Evolutionary conservation across 805 yeast species (phyloP), one percentile per base, ranked within the genome.

Genomic region (Barnettozyma botsteinii): DNA sequence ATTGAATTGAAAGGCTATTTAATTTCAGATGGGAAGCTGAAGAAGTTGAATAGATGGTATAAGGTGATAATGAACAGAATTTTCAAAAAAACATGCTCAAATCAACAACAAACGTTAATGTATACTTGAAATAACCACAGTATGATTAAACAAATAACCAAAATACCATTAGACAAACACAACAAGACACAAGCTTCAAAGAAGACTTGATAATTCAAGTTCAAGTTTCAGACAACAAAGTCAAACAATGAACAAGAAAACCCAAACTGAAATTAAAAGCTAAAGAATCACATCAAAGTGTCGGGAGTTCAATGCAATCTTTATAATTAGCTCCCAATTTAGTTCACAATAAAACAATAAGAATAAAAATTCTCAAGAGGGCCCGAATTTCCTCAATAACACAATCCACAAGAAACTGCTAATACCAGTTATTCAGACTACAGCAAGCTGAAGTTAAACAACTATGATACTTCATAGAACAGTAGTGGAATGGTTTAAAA

Each of bases 241-340:
- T 15, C 20, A 15, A 28, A 28, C 19, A n/a, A 15, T 6, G n/a
- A 18, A 8, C 26, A 31, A 29, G n/a, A 24, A 21, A 21, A 22
- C 28, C 58, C 67, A 75, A 69, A 66, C 41, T 37, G 41, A 37
- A 37, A 37, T 25, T 34, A 37, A 37, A 32, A 37, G 41, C 41
- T 29, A 37, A 37, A 37, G 37, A 29, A 33, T 29, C 35, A 27
- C 42, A 68, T 81, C 77, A 83, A 81, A 82, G 91, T 82, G 91
- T 82, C 91, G 86, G 89, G 89, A 66, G 58, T 82, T 80, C 83
- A 80, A 81, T 65, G 75, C 73, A 77, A 67, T 60, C 34, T 34
- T 31, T 33, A 11, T 18, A 30, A 17, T 28, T 33, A 38, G 41
- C 41, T 31, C 31, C 36, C 41, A 37, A 37, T 31, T 31, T 32